Conservation (phyloP, 1,284 basidiomycete genomes). For the Apiotrichum montevideense region DNA sequence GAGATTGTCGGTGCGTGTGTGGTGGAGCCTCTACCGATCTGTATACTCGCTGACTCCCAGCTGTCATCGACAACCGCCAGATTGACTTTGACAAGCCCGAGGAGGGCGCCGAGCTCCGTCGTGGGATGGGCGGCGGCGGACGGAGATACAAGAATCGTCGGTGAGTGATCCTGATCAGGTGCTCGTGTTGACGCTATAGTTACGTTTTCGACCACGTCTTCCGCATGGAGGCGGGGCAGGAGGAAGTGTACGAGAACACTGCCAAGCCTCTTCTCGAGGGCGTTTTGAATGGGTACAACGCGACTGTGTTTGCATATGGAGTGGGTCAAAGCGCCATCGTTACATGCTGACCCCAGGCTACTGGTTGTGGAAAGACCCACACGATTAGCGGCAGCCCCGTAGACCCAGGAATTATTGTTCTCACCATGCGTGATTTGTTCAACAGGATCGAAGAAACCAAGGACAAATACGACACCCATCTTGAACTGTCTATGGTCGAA, state of each 20-base stretch:
- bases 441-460: constrained; percentile 74
- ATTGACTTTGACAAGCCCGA: constrained; percentile 94
- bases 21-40: neutral
- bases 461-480: constrained; percentile 74
- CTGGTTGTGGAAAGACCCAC: constrained; percentile 95
- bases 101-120: constrained; percentile 69
- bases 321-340: constrained; percentile 53
- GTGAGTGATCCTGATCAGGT: constrained; percentile 30
- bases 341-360: constrained; percentile 58
- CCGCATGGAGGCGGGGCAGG: constrained; percentile 67
- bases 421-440: constrained; percentile 95
- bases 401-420: constrained; percentile 87
- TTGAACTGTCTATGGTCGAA: constrained; percentile 88
- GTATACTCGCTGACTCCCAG: constrained; percentile 19
- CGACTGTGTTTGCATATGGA: constrained; percentile 94
- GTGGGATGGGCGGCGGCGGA: constrained; percentile 56
- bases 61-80: constrained; percentile 50
- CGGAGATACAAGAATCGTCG: constrained; percentile 81
- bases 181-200: constrained; percentile 43
- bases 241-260: constrained; percentile 78
- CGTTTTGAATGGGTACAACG: constrained; percentile 88
- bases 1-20: constrained; percentile 45
- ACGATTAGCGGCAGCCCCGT: constrained; percentile 84
- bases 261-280: constrained; percentile 74
- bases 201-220: constrained; percentile 96